Base-by-base conservation (phyloP, 2,329 filamentous ascomycete genomes). In the Calonectria crousiana region DNA sequence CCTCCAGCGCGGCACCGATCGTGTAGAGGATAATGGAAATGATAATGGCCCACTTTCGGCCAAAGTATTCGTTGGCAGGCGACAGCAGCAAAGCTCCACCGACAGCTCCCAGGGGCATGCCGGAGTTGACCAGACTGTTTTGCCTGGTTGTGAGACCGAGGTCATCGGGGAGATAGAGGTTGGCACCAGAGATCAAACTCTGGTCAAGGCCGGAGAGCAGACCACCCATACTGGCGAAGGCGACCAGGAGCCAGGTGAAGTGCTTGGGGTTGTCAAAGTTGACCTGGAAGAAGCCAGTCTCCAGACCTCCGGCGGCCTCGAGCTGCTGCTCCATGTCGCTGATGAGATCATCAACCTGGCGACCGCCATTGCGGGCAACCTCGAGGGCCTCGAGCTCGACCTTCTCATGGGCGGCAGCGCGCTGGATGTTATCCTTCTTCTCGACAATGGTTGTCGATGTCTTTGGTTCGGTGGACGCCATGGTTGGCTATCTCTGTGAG, bases 151-250 rank as follows among this genome's bases (percentile, higher is more conserved):
- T 85, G 38, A 95, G 87, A 30, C 85, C 80, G 1, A 95, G 85
- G 56, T 92, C 91, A 0, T 82, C 77, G 3, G 93, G 93, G 56
- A 95, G 86, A 81, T 90, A 93, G 5, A 95, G 86, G 79, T 93
- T 93, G 65, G 93, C 93, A 67, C 93, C 93, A 16, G 90, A 92
- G 79, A 95, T 95, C 71, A 95, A 86, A 58, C 91, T 93, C 84
- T 95, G 93, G 80, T 95, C 93, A 26, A 95, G 87, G 74, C 93
- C 93, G 1, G 92, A 94, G 0, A 95, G 89, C 28, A 95, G 85
- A 81, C 93, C 93, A 65, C 93, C 93, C 92, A 95, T 93, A 20
- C 91, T 93, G n/a, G 93, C 93, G 78, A 95, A 95, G 1, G 88
- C 91, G 56, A 94, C 92, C 18, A 94, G 87, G 20, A 93, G 84